Evolutionary conservation across 306 rosid genomes (phyloP).

Genomic region (Pyrus betulifolia): DNA sequence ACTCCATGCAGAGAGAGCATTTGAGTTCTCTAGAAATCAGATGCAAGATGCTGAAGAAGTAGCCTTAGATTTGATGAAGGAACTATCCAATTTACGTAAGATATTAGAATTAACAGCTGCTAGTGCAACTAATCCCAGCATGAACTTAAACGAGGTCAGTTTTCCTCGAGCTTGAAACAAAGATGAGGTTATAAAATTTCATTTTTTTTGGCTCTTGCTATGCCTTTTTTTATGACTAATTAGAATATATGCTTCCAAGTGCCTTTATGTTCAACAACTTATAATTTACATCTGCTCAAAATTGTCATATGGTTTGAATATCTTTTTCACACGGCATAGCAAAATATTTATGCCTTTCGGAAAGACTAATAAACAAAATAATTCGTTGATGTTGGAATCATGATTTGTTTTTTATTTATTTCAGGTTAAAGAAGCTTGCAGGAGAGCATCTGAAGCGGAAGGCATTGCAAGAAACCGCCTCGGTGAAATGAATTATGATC

Average conservation of each 20-base stretch:
- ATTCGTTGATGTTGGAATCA: not conserved
- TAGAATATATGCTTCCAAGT: not conserved
- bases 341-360: no score
- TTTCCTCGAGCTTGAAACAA: not conserved
- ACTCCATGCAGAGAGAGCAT: constrained; percentile 81
- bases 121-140: constrained; percentile 14
- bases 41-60: constrained; percentile 69
- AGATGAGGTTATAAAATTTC: not conserved
- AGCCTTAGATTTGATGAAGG: constrained; percentile 57
- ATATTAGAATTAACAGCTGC: constrained; percentile 35
- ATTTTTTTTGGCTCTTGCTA: not conserved
- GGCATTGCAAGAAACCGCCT: constrained; percentile 49
- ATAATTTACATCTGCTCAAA: no score
- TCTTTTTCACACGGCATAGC: no score
- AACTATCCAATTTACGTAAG: constrained; percentile 44
- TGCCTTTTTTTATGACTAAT: not conserved
- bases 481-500: constrained; percentile 56
- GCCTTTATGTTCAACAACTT: not conserved
- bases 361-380: no score
- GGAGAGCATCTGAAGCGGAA: constrained; percentile 58
- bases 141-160: constrained; percentile 40
- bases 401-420: not conserved
- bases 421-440: constrained; percentile 74
- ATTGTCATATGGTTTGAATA: no score
- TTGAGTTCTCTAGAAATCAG: constrained; percentile 81